A percentile compares a stretch with the other conserved stretches of the same genome.
These are phyloP conservation scores for Calendula officinalis DNA, from an alignment of 129 eudicot genomes.

Conservation along the genomic window DNA sequence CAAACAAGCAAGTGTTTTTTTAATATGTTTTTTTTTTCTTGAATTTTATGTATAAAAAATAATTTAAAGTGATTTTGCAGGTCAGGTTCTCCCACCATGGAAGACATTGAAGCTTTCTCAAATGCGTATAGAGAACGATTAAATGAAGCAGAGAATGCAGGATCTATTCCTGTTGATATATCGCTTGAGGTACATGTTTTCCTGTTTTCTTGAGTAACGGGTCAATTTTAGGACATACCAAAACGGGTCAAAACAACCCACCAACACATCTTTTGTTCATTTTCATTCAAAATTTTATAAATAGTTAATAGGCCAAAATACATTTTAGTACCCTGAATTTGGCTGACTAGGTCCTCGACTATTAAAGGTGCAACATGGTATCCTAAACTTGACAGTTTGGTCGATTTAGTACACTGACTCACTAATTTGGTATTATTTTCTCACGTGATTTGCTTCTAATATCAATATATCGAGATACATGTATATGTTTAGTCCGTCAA, in stretches of 20 bases:
- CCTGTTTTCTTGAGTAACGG: neutral
- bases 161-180: conserved; percentile 58
- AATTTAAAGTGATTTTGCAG: conserved; percentile 33
- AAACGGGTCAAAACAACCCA: neutral
- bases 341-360: no score
- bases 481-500: no score
- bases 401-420: no score
- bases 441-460: no score
- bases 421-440: no score
- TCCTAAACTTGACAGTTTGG: no score
- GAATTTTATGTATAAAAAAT: neutral
- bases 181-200: conserved; percentile 65
- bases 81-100: conserved; percentile 84
- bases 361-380: no score
- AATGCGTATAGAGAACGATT: conserved; percentile 56
- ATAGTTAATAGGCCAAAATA: no score
- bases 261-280: neutral
- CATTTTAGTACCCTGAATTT: no score
- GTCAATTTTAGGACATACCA: neutral
- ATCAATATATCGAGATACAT: no score
- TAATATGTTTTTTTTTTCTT: neutral
- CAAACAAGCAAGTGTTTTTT: conserved; percentile 64
- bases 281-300: neutral
- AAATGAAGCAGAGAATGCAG: conserved; percentile 62
- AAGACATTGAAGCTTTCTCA: conserved; percentile 85